Conservation (phyloP, 306 rosid species). For the Inga laurina region DNA sequence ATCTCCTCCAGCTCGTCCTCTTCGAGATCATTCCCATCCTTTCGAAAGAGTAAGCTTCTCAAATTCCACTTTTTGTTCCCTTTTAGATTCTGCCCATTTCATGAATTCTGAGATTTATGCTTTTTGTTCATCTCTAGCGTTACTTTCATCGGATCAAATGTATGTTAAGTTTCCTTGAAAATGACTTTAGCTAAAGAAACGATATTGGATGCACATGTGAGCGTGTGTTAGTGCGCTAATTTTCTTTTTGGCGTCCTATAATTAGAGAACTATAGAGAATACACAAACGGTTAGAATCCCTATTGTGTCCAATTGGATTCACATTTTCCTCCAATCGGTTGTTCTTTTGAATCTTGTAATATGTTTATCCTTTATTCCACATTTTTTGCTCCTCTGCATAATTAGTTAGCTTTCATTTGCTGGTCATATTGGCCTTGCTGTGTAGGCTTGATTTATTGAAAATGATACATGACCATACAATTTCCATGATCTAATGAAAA, state of each 20-base stretch:
- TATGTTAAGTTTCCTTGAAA: background rate
- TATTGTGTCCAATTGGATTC: background rate
- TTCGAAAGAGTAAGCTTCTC: constrained; percentile 60
- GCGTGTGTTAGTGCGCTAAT: background rate
- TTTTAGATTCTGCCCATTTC: background rate
- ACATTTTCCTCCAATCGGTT: background rate
- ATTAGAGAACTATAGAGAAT: background rate
- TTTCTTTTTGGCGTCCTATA: background rate
- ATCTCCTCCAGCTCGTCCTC: constrained; percentile 91
- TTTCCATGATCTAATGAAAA: background rate
- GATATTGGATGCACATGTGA: background rate
- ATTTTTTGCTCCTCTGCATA: background rate
- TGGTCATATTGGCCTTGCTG: background rate
- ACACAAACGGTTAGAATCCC: background rate
- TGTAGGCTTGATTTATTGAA: background rate
- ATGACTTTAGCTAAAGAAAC: background rate
- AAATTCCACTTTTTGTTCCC: background rate
- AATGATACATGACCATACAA: background rate
- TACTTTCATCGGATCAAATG: background rate
- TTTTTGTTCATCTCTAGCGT: background rate
- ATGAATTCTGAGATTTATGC: background rate
- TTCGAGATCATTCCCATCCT: constrained; percentile 97
- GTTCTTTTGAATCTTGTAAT: background rate
- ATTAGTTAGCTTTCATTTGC: background rate
- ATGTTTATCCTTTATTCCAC: background rate